A percentile compares a stretch with the other conserved stretches of the same genome.
Conservation (phyloP, 306 rosid genomes). For the Vigna radiata region DNA sequence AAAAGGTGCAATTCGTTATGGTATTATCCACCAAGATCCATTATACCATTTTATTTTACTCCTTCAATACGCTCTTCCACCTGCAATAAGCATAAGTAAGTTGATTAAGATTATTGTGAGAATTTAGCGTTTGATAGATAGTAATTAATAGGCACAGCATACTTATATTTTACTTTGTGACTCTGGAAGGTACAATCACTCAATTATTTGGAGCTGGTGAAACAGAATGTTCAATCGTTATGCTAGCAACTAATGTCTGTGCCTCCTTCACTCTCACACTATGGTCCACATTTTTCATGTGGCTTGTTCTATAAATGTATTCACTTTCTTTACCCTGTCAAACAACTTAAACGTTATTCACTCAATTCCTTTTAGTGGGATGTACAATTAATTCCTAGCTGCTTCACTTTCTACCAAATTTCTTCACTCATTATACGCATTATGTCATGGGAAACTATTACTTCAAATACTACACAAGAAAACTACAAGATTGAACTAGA, state of each 20-base stretch:
- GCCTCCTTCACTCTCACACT: constrained; percentile 45
- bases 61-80: constrained; percentile 49
- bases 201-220: constrained; percentile 46
- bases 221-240: constrained; percentile 49
- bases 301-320: constrained; percentile 39
- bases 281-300: constrained; percentile 47
- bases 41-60: constrained; percentile 46
- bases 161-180: constrained; percentile 11
- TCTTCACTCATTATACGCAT: no score
- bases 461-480: no score
- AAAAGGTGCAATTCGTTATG: constrained; percentile 45
- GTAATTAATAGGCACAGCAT: neutral
- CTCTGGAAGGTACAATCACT: constrained; percentile 48
- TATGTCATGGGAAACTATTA: no score
- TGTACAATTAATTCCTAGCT: neutral
- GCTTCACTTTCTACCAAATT: neutral
- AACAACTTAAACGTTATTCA: neutral
- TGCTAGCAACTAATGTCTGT: constrained; percentile 49
- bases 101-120: constrained; percentile 1
- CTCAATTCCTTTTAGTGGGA: constrained; percentile 11
- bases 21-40: constrained; percentile 45
- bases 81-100: constrained; percentile 51
- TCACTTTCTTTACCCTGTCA: neutral
- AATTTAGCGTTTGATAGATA: neutral
- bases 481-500: no score